These are phyloP conservation scores for Acacia pycnantha DNA, from an alignment of 331 rosid species.

Conservation along the genomic window DNA sequence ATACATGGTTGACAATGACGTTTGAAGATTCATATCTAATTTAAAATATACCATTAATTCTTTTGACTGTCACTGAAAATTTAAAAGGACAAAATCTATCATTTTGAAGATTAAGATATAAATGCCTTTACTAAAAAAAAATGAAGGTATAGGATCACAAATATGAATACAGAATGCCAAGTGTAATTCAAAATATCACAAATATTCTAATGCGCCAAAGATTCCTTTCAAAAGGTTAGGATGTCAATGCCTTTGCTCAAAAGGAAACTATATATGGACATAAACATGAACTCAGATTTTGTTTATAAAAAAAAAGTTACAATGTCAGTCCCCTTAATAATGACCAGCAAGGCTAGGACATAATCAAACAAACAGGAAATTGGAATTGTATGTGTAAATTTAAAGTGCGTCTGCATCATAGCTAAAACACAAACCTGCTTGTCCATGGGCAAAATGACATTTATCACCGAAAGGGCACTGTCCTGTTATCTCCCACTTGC, in stretches of 20 bases:
- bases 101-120: background rate
- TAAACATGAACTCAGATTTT: background rate
- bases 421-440: conserved; percentile 53
- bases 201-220: background rate
- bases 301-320: background rate
- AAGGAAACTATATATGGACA: background rate
- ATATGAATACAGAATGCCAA: background rate
- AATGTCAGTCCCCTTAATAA: background rate
- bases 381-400: background rate
- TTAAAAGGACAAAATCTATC: background rate
- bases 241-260: background rate
- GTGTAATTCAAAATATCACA: background rate
- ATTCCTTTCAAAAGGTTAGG: background rate
- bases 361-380: background rate
- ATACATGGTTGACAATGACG: background rate
- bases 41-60: background rate
- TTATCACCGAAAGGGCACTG: conserved; percentile 72
- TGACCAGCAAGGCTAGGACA: background rate
- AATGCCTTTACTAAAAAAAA: background rate
- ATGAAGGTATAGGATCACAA: background rate
- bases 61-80: background rate
- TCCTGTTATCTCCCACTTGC: conserved; percentile 73
- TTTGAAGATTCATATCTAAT: background rate
- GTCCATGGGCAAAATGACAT: conserved; percentile 96
- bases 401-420: background rate